phyloP scores from a whole-genome alignment of 106 monocot species.

The Dendrobium officinale region DNA sequence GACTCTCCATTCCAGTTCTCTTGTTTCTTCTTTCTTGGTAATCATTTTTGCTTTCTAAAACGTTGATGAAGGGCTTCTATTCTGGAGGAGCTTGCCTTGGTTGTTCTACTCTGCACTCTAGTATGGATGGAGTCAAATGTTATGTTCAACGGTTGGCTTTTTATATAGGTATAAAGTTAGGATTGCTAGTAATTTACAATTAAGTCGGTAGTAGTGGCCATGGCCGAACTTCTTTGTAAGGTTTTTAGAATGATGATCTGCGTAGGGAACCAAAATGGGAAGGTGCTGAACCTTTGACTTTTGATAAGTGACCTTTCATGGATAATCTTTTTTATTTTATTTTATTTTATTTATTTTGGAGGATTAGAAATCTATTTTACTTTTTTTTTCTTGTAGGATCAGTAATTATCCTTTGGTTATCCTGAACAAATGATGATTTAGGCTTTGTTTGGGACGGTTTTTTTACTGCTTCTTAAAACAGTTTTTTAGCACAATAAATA shows the following conservation, averaged over 20 bases:
- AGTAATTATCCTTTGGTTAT: no score
- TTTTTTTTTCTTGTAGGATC: no score
- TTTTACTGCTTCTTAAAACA: no score
- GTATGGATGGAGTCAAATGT: not conserved
- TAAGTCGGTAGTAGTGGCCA: not conserved
- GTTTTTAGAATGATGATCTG: no score
- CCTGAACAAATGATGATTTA: no score
- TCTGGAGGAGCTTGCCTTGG: not conserved
- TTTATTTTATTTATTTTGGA: not conserved
- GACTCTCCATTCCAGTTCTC: not conserved
- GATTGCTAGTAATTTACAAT: not conserved
- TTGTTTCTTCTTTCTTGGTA: not conserved
- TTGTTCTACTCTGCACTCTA: no score
- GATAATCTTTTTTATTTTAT: not conserved
- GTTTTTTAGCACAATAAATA: no score
- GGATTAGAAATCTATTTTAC: no score
- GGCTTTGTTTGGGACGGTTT: no score
- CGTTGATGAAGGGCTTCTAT: not conserved
- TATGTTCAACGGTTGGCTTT: not conserved
- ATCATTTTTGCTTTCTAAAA: not conserved
- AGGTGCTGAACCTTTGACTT: not conserved
- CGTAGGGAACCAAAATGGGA: not conserved
- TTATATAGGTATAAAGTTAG: not conserved
- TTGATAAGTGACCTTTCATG: not conserved
- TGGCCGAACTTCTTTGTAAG: not conserved